These are phyloP conservation scores for Penicillium macrosclerotiorum DNA, from an alignment of 495 filamentous ascomycete species.

Conservation along the genomic window DNA sequence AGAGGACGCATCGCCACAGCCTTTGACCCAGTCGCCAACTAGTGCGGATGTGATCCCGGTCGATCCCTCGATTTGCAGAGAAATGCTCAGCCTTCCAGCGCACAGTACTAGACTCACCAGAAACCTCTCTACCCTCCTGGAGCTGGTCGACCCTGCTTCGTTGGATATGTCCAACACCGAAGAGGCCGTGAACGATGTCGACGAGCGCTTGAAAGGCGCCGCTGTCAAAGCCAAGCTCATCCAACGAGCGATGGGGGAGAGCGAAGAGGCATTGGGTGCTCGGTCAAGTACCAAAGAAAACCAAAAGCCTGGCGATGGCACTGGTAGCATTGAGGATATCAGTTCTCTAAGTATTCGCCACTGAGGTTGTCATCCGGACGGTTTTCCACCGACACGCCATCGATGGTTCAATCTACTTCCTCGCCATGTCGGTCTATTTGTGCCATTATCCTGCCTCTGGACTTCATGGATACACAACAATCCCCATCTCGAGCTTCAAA, in stretches of 20 bases:
- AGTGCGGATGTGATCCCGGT: constrained; percentile 19
- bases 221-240: constrained; percentile 79
- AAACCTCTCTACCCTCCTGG: constrained; percentile 69
- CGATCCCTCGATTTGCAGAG: constrained; percentile 30
- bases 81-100: constrained; percentile 48
- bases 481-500: too few species aligned
- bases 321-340: constrained; percentile 57
- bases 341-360: constrained; percentile 46
- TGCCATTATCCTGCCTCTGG: too few species aligned
- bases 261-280: constrained; percentile 28
- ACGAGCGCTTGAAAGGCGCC: constrained; percentile 78
- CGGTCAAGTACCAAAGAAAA: constrained; percentile 26
- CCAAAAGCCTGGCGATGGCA: constrained; percentile 35
- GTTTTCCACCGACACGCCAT: not conserved
- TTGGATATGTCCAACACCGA: constrained; percentile 77
- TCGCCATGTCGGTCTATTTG: too few species aligned
- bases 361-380: constrained; percentile 25
- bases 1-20: constrained; percentile 10
- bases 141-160: constrained; percentile 75
- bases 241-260: constrained; percentile 66
- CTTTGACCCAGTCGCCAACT: constrained; percentile 7
- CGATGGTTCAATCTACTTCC: too few species aligned
- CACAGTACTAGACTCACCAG: constrained; percentile 64
- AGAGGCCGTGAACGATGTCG: constrained; percentile 79
- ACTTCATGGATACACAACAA: too few species aligned